phyloP scores from a whole-genome alignment of 805 yeast genomes.

The Wickerhamiella brachini region DNA sequence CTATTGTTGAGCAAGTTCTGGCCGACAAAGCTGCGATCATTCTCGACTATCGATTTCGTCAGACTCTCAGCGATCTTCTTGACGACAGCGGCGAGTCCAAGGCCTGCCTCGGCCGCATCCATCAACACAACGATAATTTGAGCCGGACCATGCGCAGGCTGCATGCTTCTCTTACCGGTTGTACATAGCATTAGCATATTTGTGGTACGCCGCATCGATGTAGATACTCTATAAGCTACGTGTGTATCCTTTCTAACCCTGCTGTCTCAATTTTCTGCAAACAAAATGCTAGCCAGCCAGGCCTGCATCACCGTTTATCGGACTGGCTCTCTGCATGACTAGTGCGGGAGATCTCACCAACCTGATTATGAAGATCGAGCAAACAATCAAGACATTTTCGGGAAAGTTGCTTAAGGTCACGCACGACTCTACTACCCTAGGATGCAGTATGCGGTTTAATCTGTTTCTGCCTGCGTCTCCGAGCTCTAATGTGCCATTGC shows the following conservation, averaged over 20 bases:
- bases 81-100: background rate
- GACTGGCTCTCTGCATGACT: no score
- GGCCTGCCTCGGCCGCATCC: background rate
- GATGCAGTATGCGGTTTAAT: slow-evolving; percentile 71
- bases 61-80: background rate
- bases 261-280: no score
- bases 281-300: no score
- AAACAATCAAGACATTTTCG: slow-evolving; percentile 30
- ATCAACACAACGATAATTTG: background rate
- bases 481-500: slow-evolving; percentile 46
- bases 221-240: no score
- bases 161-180: background rate
- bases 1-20: background rate
- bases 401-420: slow-evolving; percentile 65
- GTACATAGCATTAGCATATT: background rate
- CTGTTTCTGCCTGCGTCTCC: slow-evolving; percentile 54
- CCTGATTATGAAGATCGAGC: background rate
- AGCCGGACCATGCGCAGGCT: background rate
- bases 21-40: background rate
- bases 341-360: background rate
- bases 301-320: no score
- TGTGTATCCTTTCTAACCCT: no score
- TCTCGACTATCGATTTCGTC: background rate
- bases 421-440: slow-evolving; percentile 54
- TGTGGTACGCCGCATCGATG: no score